phyloP scores from a whole-genome alignment of 208 protist genomes.

The Borovskyia barvae region DNA sequence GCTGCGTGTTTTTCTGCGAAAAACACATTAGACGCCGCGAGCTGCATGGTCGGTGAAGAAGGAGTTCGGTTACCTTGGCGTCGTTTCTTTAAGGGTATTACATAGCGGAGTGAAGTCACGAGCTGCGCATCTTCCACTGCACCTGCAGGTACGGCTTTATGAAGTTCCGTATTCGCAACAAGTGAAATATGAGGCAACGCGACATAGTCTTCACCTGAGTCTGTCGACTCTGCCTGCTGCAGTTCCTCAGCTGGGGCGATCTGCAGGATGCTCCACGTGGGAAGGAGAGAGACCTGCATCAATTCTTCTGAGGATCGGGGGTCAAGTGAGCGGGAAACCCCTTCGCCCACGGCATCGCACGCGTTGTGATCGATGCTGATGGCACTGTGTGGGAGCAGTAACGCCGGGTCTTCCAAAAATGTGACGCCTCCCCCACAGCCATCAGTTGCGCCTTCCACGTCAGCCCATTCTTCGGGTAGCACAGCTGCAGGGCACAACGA shows the following conservation, averaged over 20 bases:
- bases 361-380: background rate
- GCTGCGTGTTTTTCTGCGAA: too few relatives aligned
- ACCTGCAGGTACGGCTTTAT: background rate
- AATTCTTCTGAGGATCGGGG: background rate
- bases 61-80: too few relatives aligned
- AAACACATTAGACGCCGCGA: background rate
- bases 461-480: constrained; percentile 14
- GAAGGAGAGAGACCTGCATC: constrained; percentile 14
- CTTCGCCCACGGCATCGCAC: background rate
- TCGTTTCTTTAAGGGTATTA: background rate
- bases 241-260: constrained; percentile 3
- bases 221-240: background rate
- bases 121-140: constrained; percentile 16
- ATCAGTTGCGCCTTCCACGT: constrained; percentile 7
- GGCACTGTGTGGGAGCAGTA: constrained; percentile 4
- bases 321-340: background rate
- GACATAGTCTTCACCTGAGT: background rate
- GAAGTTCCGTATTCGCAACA: too few relatives aligned
- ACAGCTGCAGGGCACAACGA: constrained; percentile 6
- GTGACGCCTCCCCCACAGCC: background rate
- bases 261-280: constrained; percentile 20
- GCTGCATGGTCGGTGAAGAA: background rate
- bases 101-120: constrained; percentile 16
- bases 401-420: constrained; percentile 25
- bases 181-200: too few relatives aligned